Evolutionary conservation across 2,329 filamentous ascomycete species (phyloP), one percentile per base, ranked within the genome.

Genomic region (Talaromyces funiculosus): DNA sequence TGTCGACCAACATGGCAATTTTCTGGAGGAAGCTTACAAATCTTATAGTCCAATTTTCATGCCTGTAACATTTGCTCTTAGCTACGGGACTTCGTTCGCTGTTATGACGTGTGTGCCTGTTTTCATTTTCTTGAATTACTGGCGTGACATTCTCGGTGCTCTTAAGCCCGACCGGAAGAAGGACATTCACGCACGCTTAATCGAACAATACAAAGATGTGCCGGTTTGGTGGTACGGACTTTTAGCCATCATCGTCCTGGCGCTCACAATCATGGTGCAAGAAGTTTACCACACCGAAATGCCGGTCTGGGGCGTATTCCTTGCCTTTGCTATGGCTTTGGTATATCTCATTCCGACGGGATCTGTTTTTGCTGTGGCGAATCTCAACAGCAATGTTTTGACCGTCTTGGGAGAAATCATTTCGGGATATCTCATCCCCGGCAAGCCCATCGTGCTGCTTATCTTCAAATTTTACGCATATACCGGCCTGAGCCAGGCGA

Each of bases 11-110:
- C 76, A 83, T 64, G 74, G 80, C 33, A 56, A 56, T 14, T 82
- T 87, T 62, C 82, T 86, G 69, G 79, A 81, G 66, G 79, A 75
- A 0, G 81, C 81, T 33, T 87, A 88, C 70, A 74, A 80, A 64
- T 75, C 75, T 26, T 87, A 87, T 71, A 87, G 84, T 22, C 85
- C 85, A 0, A 74, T 87, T 0, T 87, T 81, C 66, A 75, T 87
- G 35, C 78, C 83, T 0, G 78, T 84, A 0, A 85, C 86, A 64
- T 87, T 77, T 60, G 68, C 71, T 18, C 61, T 76, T 24, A 64
- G 61, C 33, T 77, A 88, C 65, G 85, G 84, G 1, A 72, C 87
- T 7, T 83, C 81, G 0, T 87, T 87, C 67, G 86, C 86, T 5
- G 81, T 84, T n/a, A 80, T 87, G 33, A 78, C 82, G 1, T 81